Base-by-base conservation (phyloP, 108 stramenopile species). In the Conticribra weissflogii region DNA sequence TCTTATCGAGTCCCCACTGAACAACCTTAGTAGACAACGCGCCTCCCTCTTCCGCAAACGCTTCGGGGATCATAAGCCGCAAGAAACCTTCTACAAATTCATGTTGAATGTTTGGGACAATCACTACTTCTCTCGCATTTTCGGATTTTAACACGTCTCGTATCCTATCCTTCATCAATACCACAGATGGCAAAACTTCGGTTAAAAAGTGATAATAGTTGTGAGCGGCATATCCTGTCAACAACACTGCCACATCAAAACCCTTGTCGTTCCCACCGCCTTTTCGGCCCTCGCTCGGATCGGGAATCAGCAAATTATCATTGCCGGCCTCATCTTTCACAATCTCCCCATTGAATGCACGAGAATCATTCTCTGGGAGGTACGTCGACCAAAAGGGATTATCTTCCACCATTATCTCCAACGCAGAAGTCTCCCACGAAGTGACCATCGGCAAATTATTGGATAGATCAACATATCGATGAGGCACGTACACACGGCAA, bases 61-160 rank as follows among this genome's bases (percentile, higher is more conserved):
- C 33, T 18, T 59, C 58, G 15, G 70, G 70, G 15, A 71, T 34
- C 2, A 71, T 31, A 8, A 71, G 52, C 28, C 36, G 48, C 22
- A 71, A 45, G 33, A 71, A 71, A 29, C 70, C 70, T 5, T 61
- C 60, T n/a, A 61, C 70, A 54, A 61, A 71, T 3, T 71, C 70
- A 28, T 71, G 33, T n/a, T 54, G 60, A 15, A 71, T 45, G 16
- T 59, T 71, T 52, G 59, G 70, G 29, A 71, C 53, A 54, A 71
- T 28, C 17, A 71, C 28, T 45, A 71, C 60, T 45, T 62, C 60
- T 16, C 54, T 71, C 17, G 53, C 9, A 2, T 55, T 36, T 27
- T 41, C 36, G 25, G 49, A 47, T 31, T 41, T 46, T 7, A 62
- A 5, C 16, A 47, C 47, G 7, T 52, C 41, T 32, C 54, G 21